phyloP scores from a whole-genome alignment of 2,329 filamentous ascomycete species.

The Colletotrichum sp. region DNA sequence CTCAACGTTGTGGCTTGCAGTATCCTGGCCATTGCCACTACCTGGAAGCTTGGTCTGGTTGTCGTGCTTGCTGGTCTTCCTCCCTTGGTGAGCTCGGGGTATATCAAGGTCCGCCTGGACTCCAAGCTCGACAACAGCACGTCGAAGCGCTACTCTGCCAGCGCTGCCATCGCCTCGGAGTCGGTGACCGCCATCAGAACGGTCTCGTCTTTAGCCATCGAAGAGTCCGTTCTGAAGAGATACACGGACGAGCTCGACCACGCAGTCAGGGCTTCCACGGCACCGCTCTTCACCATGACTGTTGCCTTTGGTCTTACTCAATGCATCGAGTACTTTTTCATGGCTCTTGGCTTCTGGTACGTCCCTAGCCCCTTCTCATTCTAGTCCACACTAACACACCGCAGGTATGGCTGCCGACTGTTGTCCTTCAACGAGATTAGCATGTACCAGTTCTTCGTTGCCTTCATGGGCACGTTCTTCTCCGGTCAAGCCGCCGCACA shows the following conservation, averaged over 20 bases:
- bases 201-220: constrained; percentile 46
- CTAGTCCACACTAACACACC: background rate
- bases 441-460: constrained; percentile 51
- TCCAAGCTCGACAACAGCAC: constrained; percentile 40
- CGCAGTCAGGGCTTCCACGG: constrained; percentile 31
- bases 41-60: constrained; percentile 55
- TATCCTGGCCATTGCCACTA: constrained; percentile 47
- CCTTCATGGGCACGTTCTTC: constrained; percentile 57
- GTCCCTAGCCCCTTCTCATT: background rate
- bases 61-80: constrained; percentile 48
- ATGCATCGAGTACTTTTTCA: constrained; percentile 40
- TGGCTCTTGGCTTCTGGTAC: constrained; percentile 46
- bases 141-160: constrained; percentile 37
- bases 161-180: constrained; percentile 49
- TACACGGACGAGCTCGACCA: constrained; percentile 35
- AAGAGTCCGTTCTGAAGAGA: constrained; percentile 35
- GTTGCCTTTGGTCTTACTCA: constrained; percentile 42
- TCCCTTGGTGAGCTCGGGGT: constrained; percentile 39
- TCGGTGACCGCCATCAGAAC: constrained; percentile 43
- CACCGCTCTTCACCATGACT: constrained; percentile 37
- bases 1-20: constrained; percentile 41
- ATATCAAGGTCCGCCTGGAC: constrained; percentile 44
- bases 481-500: constrained; percentile 44
- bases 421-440: constrained; percentile 41
- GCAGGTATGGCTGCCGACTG: constrained; percentile 39